These are phyloP conservation scores for Colletotrichum theobromicola DNA, from an alignment of 2,329 filamentous ascomycete genomes.

Conservation along the genomic window DNA sequence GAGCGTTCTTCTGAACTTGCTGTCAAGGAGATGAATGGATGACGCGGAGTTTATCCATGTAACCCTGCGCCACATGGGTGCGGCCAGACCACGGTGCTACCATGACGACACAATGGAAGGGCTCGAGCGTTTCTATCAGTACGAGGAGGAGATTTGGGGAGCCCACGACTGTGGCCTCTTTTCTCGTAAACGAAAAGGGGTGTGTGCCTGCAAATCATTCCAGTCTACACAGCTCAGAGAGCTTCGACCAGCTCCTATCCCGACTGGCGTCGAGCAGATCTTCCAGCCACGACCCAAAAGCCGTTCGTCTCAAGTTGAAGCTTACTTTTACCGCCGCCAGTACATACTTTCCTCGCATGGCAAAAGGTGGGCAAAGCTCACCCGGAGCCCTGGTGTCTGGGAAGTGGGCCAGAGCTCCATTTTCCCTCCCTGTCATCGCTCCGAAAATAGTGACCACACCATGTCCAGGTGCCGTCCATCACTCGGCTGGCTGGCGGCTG, in stretches of 20 bases:
- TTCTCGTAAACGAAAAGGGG: background rate
- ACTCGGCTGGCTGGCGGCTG: background rate
- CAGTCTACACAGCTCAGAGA: background rate
- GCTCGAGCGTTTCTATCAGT: background rate
- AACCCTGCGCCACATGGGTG: background rate
- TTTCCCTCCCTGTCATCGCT: background rate
- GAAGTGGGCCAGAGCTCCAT: background rate
- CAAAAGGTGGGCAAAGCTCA: background rate
- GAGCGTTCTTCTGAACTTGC: background rate
- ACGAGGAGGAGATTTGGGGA: background rate
- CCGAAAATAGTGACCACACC: background rate
- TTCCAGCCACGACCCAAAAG: background rate
- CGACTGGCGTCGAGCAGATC: background rate
- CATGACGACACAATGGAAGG: conserved; percentile 10
- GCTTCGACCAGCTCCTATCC: background rate
- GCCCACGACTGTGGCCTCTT: background rate
- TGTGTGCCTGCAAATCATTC: background rate
- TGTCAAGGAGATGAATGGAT: conserved; percentile 4
- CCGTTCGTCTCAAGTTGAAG: background rate
- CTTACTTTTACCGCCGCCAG: background rate
- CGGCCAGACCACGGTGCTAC: background rate
- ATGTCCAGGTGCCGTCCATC: background rate
- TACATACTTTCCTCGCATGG: background rate
- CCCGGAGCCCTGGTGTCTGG: background rate
- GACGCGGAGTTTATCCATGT: conserved; percentile 1